phyloP scores from a whole-genome alignment of 2,329 filamentous ascomycete species.

The Fusarium coffeatum region DNA sequence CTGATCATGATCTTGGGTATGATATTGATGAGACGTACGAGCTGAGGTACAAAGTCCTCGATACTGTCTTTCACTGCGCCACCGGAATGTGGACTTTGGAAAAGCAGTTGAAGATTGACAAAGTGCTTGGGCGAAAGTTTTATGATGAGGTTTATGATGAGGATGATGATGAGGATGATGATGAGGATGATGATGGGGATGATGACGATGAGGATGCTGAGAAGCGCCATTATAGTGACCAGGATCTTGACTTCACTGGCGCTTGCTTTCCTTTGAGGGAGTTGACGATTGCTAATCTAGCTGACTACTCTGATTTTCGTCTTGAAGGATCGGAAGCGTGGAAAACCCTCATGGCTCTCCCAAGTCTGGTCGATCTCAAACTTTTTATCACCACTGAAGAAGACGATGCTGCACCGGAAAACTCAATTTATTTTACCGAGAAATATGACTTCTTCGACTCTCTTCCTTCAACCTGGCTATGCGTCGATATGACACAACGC shows the following conservation, averaged over 20 bases:
- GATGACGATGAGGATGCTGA: not conserved
- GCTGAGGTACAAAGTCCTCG: constrained; percentile 24
- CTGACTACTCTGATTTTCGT: not conserved
- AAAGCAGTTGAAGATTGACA: constrained; percentile 15
- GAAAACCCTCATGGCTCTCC: not conserved
- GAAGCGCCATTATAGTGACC: not conserved
- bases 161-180: no score
- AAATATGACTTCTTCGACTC: constrained; percentile 36
- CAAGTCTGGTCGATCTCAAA: constrained; percentile 10
- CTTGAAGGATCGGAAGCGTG: constrained; percentile 10
- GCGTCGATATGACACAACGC: constrained; percentile 18
- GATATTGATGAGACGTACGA: constrained; percentile 8
- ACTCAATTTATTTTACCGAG: not conserved
- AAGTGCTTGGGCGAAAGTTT: not conserved
- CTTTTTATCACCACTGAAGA: constrained; percentile 4
- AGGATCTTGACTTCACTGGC: not conserved
- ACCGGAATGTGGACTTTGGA: constrained; percentile 25
- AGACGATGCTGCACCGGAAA: not conserved
- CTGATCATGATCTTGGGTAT: accelerated
- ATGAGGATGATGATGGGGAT: no score
- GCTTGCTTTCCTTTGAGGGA: constrained; percentile 8
- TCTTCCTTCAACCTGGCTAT: constrained; percentile 43
- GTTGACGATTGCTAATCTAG: constrained; percentile 30
- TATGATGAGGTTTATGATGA: not conserved
- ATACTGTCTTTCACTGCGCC: constrained; percentile 32